Conservation (phyloP, 768 basidiomycete species). For the Harrya chromipes region DNA sequence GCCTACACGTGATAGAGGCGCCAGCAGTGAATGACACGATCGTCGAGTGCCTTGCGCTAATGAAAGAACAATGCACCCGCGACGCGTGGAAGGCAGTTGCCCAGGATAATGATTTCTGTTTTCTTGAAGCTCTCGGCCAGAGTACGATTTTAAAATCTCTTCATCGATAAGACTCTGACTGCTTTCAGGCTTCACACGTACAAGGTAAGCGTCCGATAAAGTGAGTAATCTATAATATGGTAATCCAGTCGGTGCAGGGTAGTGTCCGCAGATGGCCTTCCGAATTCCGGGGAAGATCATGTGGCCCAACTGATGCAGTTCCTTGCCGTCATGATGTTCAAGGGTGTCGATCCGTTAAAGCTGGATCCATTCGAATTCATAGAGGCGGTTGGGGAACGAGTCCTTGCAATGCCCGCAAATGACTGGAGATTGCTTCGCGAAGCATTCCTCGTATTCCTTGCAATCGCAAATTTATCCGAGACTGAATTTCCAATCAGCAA, state of each 20-base stretch:
- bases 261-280: conserved; percentile 6
- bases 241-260: conserved; percentile 9
- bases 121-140: conserved; percentile 17
- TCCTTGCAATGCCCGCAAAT: conserved; percentile 10
- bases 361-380: conserved; percentile 10
- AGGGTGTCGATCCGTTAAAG: conserved; percentile 8
- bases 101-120: conserved; percentile 7
- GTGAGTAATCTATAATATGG: not conserved
- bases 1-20: not conserved
- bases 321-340: conserved; percentile 20
- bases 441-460: conserved; percentile 35
- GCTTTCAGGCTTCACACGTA: conserved; percentile 12
- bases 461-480: conserved; percentile 20
- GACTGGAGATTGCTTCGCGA: conserved; percentile 29
- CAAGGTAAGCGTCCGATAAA: conserved; percentile 14
- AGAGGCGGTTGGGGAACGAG: conserved; percentile 12
- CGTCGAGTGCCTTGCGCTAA: conserved; percentile 17
- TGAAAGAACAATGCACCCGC: conserved; percentile 9
- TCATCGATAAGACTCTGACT: conserved; percentile 1
- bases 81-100: conserved; percentile 23
- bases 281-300: conserved; percentile 1
- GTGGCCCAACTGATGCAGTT: conserved; percentile 26
- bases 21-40: conserved; percentile 18
- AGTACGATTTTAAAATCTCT: conserved; percentile 12
- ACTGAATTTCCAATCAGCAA: conserved; percentile 9